Conservation (phyloP, 164 flowering plant species). For the Dillenia turbinata region DNA sequence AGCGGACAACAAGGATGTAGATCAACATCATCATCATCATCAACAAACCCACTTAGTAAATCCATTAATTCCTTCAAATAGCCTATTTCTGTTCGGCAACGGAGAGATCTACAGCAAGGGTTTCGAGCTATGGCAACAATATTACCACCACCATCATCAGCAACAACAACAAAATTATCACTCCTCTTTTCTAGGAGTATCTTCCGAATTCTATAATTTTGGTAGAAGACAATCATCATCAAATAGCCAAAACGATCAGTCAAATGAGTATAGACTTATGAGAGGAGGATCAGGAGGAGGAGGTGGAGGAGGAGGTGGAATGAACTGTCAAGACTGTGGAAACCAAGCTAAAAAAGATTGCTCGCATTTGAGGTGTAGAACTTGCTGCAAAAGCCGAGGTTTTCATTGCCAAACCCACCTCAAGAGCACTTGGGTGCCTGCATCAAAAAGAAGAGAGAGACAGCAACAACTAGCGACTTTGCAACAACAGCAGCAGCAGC, state of each 20-base stretch:
- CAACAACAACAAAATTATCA: slow-evolving; percentile 9
- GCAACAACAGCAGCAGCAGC: slow-evolving; percentile 22
- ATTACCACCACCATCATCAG: slow-evolving; percentile 20
- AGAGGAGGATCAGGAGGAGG: slow-evolving; percentile 5
- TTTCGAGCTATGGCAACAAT: slow-evolving; percentile 56
- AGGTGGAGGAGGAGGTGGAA: slow-evolving; percentile 21
- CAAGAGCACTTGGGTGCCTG: slow-evolving; percentile 82
- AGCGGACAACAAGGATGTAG: slow-evolving; percentile 9
- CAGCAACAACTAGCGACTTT: slow-evolving; percentile 32
- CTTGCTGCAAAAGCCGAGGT: slow-evolving; percentile 74
- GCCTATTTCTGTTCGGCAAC: slow-evolving; percentile 34
- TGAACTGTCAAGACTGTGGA: slow-evolving; percentile 74
- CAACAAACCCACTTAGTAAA: too few relatives aligned
- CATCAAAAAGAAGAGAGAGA: slow-evolving; percentile 54
- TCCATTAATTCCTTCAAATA: slow-evolving; percentile 12
- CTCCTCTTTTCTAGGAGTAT: slow-evolving; percentile 10
- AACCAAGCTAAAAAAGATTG: slow-evolving; percentile 84
- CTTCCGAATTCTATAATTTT: slow-evolving; percentile 2
- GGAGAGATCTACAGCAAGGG: slow-evolving; percentile 49
- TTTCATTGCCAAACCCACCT: slow-evolving; percentile 66
- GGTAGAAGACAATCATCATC: too few relatives aligned
- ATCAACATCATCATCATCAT: background rate
- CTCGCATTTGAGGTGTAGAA: slow-evolving; percentile 54
- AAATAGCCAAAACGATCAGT: too few relatives aligned
- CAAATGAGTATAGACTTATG: too few relatives aligned